phyloP scores from a whole-genome alignment of 345 rosid species.

The Kernera saxatilis region DNA sequence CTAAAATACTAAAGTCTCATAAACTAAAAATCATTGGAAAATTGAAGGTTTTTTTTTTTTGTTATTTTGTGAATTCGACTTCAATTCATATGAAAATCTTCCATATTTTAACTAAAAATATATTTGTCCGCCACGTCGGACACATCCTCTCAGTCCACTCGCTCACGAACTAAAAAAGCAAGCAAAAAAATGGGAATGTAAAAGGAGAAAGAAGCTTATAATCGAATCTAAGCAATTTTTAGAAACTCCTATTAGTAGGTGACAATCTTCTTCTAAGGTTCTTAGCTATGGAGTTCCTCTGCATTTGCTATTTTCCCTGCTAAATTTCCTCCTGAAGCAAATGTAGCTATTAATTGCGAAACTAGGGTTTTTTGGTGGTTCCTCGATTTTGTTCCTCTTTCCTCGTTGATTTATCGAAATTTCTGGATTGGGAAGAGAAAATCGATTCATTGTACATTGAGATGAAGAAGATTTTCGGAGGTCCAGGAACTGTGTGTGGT shows the following conservation, averaged over 20 bases:
- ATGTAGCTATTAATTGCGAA: constrained; percentile 17
- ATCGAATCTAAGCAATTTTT: constrained; percentile 26
- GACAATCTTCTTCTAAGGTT: neutral
- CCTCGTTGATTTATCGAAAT: neutral
- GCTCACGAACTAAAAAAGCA: neutral
- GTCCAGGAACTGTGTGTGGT: constrained; percentile 83
- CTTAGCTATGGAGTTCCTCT: constrained; percentile 7
- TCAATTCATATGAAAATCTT: too few relatives aligned
- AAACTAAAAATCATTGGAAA: neutral
- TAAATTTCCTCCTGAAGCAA: neutral
- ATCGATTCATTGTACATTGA: neutral
- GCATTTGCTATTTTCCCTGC: constrained; percentile 1
- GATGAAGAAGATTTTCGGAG: constrained; percentile 77
- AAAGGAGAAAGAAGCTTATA: constrained; percentile 6
- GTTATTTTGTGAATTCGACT: too few relatives aligned
- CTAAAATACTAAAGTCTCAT: neutral
- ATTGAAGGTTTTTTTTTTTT: too few relatives aligned
- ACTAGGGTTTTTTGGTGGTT: constrained; percentile 22
- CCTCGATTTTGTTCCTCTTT: constrained; percentile 13
- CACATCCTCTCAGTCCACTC: neutral
- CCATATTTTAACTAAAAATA: neutral
- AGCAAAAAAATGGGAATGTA: neutral
- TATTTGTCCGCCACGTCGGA: constrained; percentile 12
- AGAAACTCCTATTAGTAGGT: constrained; percentile 8
- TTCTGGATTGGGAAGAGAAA: constrained; percentile 11